Percentiles rank a stretch among this genome's conserved stretches.
These are phyloP conservation scores for Tulasnella sp. DNA, from an alignment of 768 basidiomycete species.

Conservation along the genomic window DNA sequence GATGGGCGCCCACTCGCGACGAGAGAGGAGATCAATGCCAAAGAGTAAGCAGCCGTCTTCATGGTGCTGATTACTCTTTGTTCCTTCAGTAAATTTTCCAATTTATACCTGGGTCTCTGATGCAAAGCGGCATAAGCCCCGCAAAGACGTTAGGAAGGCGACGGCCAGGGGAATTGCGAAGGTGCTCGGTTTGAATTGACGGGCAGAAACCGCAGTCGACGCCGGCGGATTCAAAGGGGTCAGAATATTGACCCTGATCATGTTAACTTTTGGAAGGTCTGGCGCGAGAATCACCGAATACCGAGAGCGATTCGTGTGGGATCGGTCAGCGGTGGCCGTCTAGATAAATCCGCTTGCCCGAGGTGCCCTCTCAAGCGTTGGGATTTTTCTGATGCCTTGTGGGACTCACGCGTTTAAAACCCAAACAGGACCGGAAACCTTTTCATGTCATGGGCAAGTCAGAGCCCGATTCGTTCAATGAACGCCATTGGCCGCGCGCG, in stretches of 20 bases:
- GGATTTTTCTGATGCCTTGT: no score
- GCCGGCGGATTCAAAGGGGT: not conserved
- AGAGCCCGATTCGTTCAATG: no score
- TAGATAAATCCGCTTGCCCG: no score
- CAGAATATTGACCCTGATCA: not conserved
- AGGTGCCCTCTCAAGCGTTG: no score
- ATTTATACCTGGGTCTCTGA: not conserved
- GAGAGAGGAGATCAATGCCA: not conserved
- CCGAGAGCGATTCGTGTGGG: no score
- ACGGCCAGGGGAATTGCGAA: not conserved
- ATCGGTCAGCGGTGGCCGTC: no score
- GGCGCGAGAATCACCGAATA: not conserved
- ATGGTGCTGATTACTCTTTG: not conserved
- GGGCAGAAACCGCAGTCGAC: no score
- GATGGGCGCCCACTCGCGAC: not conserved
- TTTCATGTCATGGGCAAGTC: no score
- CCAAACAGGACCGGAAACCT: no score
- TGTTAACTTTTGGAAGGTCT: not conserved
- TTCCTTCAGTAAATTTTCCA: not conserved
- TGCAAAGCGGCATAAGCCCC: not conserved
- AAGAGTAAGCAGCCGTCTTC: not conserved
- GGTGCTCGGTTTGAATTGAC: not conserved
- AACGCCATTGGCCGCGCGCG: no score
- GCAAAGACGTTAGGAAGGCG: not conserved
- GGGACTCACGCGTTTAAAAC: no score